Evolutionary conservation across 768 basidiomycete genomes (phyloP), one percentile per base, ranked within the genome.

Genomic region (Amylocystis lapponica): DNA sequence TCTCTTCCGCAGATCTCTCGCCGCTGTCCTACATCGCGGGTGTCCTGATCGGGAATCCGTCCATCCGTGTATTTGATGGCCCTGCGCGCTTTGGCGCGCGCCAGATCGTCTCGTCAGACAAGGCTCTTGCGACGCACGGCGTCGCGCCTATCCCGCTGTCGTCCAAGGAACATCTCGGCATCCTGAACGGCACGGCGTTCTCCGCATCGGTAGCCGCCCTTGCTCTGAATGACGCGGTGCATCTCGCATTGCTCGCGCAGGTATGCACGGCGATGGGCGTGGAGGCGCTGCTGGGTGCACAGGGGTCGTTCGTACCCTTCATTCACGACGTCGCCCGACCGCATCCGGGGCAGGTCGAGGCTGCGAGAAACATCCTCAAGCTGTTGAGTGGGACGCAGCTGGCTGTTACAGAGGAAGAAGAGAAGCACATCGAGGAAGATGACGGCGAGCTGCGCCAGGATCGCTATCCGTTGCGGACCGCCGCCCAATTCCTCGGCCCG

Each of bases 21-120:
- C 83, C 88, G 3, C 70, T 92, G 8, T 86, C 85, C 0, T 92
- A 92, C 60, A 79, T 91, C 45, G 90, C 91, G 2, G 88, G 84
- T 10, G 73, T 80, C 34, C 65, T 94, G 22, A 81, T 81, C 37
- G 90, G 86, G 7, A 89, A 89, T 56, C 84, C 86, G 1, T 78
- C 82, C 16, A 82, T 91, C 44, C 78, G 80, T 16, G 86, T 84
- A 23, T 80, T 83, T 50, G 67, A 76, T 48, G 79, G 75, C 5
- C 71, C 71, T 20, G 50, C 64, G 34, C 66, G 62, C 30, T 81
- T 72, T 54, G 68, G 66, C 39, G 68, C 63, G 34, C 79, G 71
- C 27, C 55, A 69, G 46, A 72, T 82, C 36, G 62, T 74, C n/a
- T 66, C 79, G 10, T 76, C 80, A 2, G 54, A 60, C 11, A 68